Conservation (phyloP, 257 asterid genomes). For the Thymus quinquecostatus region DNA sequence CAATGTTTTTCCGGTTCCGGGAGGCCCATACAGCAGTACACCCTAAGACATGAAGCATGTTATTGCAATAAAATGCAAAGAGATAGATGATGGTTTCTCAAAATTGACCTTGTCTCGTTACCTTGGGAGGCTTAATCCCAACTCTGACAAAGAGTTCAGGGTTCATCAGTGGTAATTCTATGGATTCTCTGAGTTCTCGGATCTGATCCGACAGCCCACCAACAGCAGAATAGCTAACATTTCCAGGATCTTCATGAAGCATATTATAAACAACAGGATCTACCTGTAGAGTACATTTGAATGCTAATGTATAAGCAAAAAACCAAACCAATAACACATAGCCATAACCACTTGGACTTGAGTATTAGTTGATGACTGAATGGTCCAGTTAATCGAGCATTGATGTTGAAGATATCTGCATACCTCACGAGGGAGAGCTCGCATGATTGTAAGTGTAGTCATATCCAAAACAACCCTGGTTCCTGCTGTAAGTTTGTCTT, state of each 20-base stretch:
- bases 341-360: constrained; percentile 14
- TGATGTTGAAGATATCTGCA: constrained; percentile 17
- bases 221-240: constrained; percentile 92
- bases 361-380: constrained; percentile 9
- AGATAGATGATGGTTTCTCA: background rate
- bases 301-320: background rate
- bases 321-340: background rate
- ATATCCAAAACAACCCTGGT: constrained; percentile 95
- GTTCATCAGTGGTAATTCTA: constrained; percentile 88
- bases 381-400: constrained; percentile 18
- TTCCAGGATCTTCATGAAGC: constrained; percentile 99
- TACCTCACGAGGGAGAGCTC: constrained; percentile 98
- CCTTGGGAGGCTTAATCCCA: constrained; percentile 98
- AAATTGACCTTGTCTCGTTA: constrained; percentile 28
- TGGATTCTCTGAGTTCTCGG: constrained; percentile 93
- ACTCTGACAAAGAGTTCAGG: constrained; percentile 94
- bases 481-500: constrained; percentile 88
- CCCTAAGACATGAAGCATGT: constrained; percentile 57
- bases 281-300: constrained; percentile 55
- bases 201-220: constrained; percentile 96
- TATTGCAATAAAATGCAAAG: constrained; percentile 4
- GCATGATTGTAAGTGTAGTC: constrained; percentile 97
- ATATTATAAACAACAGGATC: constrained; percentile 94
- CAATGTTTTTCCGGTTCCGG: constrained; percentile 97
- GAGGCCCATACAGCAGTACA: constrained; percentile 98